phyloP scores from a whole-genome alignment of 2,329 filamentous ascomycete genomes.

The Mollisiaceae sp. region DNA sequence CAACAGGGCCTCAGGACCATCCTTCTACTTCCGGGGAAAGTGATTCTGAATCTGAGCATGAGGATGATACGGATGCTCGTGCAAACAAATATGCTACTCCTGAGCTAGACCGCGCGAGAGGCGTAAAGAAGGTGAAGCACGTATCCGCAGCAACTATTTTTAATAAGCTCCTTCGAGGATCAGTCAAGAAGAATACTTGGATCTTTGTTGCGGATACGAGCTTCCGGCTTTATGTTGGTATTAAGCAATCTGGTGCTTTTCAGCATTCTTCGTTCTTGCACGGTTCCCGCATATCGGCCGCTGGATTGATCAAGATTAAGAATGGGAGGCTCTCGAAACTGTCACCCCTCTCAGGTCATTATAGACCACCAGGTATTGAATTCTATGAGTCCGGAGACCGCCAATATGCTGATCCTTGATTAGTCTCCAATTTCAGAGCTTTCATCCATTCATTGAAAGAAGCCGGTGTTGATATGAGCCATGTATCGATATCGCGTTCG shows the following conservation, averaged over 20 bases:
- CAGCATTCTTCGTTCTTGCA: constrained; percentile 91
- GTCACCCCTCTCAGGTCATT: constrained; percentile 78
- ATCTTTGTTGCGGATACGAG: constrained; percentile 90
- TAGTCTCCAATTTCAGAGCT: constrained; percentile 73
- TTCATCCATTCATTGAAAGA: constrained; percentile 77
- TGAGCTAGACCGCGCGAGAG: constrained; percentile 64
- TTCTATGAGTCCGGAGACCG: not conserved
- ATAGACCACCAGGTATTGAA: constrained; percentile 71
- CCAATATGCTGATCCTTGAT: not conserved
- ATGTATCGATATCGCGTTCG: constrained; percentile 77
- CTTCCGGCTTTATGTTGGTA: constrained; percentile 85
- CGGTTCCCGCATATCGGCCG: constrained; percentile 79
- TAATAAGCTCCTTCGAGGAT: constrained; percentile 78
- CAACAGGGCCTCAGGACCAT: constrained; percentile 26
- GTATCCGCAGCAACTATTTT: constrained; percentile 75
- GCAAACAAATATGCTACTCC: constrained; percentile 70
- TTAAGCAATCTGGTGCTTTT: constrained; percentile 87
- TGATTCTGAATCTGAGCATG: constrained; percentile 40
- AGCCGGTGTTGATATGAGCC: constrained; percentile 78
- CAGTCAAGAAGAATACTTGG: constrained; percentile 87
- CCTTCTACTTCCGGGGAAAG: constrained; percentile 39
- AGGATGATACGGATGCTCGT: constrained; percentile 57
- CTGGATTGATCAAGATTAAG: constrained; percentile 85
- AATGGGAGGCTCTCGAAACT: constrained; percentile 77
- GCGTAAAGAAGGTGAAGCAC: constrained; percentile 66